phyloP scores from a whole-genome alignment of 306 rosid genomes.

The Vigna nakashimae region DNA sequence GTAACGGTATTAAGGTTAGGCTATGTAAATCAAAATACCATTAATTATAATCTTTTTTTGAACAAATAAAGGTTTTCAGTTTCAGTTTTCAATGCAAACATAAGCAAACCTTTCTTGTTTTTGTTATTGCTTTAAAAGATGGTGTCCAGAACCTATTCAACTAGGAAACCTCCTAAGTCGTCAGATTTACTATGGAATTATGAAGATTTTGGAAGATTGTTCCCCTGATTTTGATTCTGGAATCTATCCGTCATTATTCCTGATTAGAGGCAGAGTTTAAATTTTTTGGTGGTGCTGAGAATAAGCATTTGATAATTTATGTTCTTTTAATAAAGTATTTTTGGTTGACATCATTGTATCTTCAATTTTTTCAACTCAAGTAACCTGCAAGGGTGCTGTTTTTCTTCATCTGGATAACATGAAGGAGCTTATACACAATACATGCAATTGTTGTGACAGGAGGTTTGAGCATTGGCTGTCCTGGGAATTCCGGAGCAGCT shows the following conservation, averaged over 20 bases:
- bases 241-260: conserved; percentile 1
- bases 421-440: conserved; percentile 33
- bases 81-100: conserved; percentile 26
- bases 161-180: not conserved
- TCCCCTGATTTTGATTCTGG: conserved; percentile 30
- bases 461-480: conserved; percentile 92
- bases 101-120: conserved; percentile 10
- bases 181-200: not conserved
- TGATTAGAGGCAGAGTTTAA: not conserved
- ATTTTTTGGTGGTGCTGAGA: conserved; percentile 28
- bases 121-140: not conserved
- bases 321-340: conserved; percentile 19
- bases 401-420: conserved; percentile 23
- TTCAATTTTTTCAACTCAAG: conserved; percentile 28
- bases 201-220: conserved; percentile 6
- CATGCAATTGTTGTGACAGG: conserved; percentile 65
- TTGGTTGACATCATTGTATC: conserved; percentile 32
- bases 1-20: conserved; percentile 43
- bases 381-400: conserved; percentile 18
- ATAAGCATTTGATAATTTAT: conserved; percentile 29
- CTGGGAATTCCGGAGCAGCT: conserved; percentile 95
- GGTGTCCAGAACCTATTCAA: conserved; percentile 3
- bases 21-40: conserved; percentile 29
- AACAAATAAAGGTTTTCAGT: conserved; percentile 9
- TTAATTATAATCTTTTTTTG: conserved; percentile 11